A percentile compares a stretch with the other conserved stretches of the same genome.
phyloP scores from a whole-genome alignment of 148 eudicot species.

The Silene uniflora region DNA sequence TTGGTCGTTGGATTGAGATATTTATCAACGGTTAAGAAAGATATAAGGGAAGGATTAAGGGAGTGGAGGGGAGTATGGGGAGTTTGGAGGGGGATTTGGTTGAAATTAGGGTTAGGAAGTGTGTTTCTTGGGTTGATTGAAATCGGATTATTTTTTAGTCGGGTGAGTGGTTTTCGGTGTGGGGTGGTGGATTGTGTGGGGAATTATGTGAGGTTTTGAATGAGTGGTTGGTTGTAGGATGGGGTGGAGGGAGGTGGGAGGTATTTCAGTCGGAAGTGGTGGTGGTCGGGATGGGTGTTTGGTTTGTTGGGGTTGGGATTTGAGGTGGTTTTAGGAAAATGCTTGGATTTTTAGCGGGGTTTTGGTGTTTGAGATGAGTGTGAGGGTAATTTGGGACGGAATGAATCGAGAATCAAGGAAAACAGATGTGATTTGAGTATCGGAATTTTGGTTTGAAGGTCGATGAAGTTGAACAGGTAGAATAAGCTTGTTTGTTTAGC shows the following conservation, averaged over 20 bases:
- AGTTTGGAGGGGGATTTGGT: not conserved
- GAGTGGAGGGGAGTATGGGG: conserved; percentile 10
- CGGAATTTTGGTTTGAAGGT: conserved; percentile 16
- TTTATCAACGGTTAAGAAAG: conserved; percentile 38
- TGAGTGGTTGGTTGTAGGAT: conserved; percentile 24
- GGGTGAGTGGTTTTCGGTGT: conserved; percentile 18
- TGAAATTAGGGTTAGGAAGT: conserved; percentile 13
- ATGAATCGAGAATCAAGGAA: conserved; percentile 27
- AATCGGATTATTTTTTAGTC: conserved; percentile 21
- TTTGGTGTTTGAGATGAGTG: conserved; percentile 3
- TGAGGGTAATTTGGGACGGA: conserved; percentile 25
- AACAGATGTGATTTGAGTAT: conserved; percentile 23
- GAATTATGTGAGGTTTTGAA: conserved; percentile 45
- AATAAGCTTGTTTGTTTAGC: too few relatives aligned
- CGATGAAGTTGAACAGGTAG: conserved; percentile 47
- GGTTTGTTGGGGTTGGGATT: conserved; percentile 27
- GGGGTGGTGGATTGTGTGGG: conserved; percentile 25
- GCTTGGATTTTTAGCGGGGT: not conserved
- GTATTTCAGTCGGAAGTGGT: conserved; percentile 26
- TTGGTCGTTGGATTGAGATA: conserved; percentile 31
- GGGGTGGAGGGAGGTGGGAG: conserved; percentile 25
- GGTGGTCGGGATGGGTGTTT: conserved; percentile 38
- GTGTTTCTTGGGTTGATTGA: conserved; percentile 45
- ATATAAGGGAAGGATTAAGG: not conserved
- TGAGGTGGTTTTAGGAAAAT: conserved; percentile 11